Evolutionary conservation across 140 eudicot species (phyloP), one percentile per base, ranked within the genome.

Genomic region (Bidens hawaiensis): DNA sequence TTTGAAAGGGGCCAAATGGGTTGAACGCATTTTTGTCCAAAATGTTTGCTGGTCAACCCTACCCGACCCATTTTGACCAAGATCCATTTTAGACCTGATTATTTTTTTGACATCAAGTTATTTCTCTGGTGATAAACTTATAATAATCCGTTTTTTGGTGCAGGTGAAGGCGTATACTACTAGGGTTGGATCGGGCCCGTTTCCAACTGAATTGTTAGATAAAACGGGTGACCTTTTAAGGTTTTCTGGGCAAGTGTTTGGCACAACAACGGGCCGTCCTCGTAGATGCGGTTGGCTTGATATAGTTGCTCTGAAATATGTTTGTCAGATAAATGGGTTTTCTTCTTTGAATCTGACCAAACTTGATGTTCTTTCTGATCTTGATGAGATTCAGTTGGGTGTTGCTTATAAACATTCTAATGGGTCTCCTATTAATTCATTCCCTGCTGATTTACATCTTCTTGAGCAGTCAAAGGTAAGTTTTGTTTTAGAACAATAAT

Each of bases 141-240:
- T 62, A 49, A n/a, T n/a, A n/a, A n/a, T n/a, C n/a, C n/a, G 43
- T 49, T 52, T 52, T 4, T 63, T 19, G 57, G 45, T 78, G 72
- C 84, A 86, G 97, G 97, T 90, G 31, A 90, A 90, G 76, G 97
- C 97, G 40, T 90, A 90, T 73, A 90, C 97, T 18, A 90, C 94
- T 25, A 83, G 97, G 76, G 97, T 90, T 62, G 97, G 96, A 47
- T 90, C 97, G 3, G 97, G 97, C 46, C 97, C 97, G 18, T 87
- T 90, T 79, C 99, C 99, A 0, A 93, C 99, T 14, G 99, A 93
- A 81, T 74, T 83, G n/a, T 62, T 84, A 75, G 97, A 91, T 64
- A 60, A 83, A 60, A 81, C 69, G 53, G 99, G 99, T 21, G 33
- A 28, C 5, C 33, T 28, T 28, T 5, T 28, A 2, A 28, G 5